Conservation (phyloP, 2,329 filamentous ascomycete genomes). For the Colletotrichum spinosum region DNA sequence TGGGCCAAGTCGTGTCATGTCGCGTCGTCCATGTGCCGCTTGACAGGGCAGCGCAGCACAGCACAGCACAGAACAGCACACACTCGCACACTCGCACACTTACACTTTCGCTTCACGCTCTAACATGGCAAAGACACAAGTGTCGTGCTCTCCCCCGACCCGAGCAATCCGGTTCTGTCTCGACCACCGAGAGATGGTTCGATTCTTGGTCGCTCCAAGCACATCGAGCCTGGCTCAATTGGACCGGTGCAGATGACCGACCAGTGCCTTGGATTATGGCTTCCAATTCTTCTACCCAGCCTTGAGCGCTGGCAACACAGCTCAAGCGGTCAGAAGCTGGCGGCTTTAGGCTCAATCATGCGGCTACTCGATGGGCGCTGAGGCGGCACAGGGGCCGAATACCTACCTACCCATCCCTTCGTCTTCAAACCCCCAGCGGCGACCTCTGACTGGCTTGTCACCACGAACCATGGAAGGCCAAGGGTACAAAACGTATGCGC, state of each 20-base stretch:
- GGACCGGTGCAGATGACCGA: background rate
- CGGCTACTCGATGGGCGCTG: slow-evolving; percentile 21
- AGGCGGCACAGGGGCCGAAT: slow-evolving; percentile 30
- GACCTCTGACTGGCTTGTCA: slow-evolving; percentile 29
- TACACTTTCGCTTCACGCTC: slow-evolving; percentile 32
- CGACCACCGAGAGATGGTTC: slow-evolving; percentile 9
- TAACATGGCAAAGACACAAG: background rate
- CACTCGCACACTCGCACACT: slow-evolving; percentile 3
- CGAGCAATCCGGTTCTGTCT: slow-evolving; percentile 23
- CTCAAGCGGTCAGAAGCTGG: slow-evolving; percentile 29
- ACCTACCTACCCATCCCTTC: slow-evolving; percentile 12
- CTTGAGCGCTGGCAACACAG: slow-evolving; percentile 5
- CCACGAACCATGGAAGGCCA: slow-evolving; percentile 23
- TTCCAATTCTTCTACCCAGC: background rate
- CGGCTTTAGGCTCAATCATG: slow-evolving; percentile 10
- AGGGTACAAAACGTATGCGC: slow-evolving; percentile 32
- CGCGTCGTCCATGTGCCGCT: background rate
- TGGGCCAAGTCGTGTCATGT: slow-evolving; percentile 18
- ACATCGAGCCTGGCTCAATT: slow-evolving; percentile 10
- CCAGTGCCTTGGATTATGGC: slow-evolving; percentile 26
- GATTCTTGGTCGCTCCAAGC: too few species aligned
- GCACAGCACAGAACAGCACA: background rate
- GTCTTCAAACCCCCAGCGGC: slow-evolving; percentile 15
- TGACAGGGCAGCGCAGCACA: slow-evolving; percentile 5
- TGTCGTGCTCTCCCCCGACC: slow-evolving; percentile 8